These are phyloP conservation scores for Botrytis pseudocinerea DNA, from an alignment of 2,329 filamentous ascomycete species.

Conservation along the genomic window DNA sequence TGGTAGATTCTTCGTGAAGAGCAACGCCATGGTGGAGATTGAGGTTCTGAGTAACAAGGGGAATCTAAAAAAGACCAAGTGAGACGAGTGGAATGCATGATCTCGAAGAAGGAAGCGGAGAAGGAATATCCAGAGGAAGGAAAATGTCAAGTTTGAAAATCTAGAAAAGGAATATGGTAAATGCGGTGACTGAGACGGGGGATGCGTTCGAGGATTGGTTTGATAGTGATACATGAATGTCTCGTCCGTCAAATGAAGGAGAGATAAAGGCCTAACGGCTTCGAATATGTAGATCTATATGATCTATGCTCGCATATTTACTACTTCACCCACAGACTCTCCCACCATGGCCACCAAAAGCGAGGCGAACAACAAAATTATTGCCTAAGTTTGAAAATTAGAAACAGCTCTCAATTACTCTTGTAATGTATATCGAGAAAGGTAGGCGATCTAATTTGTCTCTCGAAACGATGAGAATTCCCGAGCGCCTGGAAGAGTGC, in stretches of 20 bases:
- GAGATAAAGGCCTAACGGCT: background rate
- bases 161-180: background rate
- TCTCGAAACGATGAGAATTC: background rate
- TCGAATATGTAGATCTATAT: background rate
- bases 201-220: background rate
- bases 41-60: constrained; percentile 51
- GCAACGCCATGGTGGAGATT: constrained; percentile 55
- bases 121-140: background rate
- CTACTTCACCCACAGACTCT: background rate
- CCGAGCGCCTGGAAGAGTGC: background rate
- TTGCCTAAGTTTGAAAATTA: background rate
- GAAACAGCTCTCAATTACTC: background rate
- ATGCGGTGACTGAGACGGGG: no score
- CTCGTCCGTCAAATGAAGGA: background rate
- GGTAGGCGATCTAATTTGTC: background rate
- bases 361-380: background rate
- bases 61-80: background rate
- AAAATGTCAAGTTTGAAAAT: background rate
- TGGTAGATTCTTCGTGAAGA: constrained; percentile 28
- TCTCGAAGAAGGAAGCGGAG: background rate
- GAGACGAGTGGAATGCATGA: background rate
- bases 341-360: background rate
- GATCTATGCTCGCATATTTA: background rate
- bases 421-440: background rate
- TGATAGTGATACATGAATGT: rapidly evolving